phyloP scores from a whole-genome alignment of 306 rosid genomes.

The Vigna mungo region DNA sequence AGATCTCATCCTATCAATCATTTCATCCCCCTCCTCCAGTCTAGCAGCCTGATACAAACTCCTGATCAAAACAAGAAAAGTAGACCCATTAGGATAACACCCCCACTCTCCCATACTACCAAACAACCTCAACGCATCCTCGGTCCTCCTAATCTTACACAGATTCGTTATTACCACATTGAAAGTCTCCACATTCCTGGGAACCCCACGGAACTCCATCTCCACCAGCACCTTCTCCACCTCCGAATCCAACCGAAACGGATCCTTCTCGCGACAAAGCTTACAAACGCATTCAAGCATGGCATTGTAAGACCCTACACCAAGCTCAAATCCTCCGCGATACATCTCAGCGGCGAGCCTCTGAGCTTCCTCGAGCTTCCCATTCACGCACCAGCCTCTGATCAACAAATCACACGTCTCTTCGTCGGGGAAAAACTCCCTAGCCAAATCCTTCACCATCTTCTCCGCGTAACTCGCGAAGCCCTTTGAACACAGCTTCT shows the following conservation, averaged over 20 bases:
- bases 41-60: constrained; percentile 86
- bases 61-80: constrained; percentile 63
- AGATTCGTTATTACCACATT: constrained; percentile 71
- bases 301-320: constrained; percentile 67
- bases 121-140: constrained; percentile 66
- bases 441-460: constrained; percentile 74
- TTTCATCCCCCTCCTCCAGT: constrained; percentile 83
- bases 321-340: constrained; percentile 83
- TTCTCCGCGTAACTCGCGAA: constrained; percentile 73
- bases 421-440: constrained; percentile 73
- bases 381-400: constrained; percentile 72
- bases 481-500: constrained; percentile 73
- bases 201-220: constrained; percentile 73
- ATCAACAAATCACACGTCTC: constrained; percentile 66
- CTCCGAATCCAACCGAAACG: constrained; percentile 69
- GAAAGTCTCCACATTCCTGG: constrained; percentile 84
- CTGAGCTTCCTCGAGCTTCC: constrained; percentile 72
- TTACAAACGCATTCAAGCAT: constrained; percentile 76
- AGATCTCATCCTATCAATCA: constrained; percentile 85
- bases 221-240: constrained; percentile 67
- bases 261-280: constrained; percentile 79
- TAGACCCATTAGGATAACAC: constrained; percentile 56
- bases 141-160: constrained; percentile 80
- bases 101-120: constrained; percentile 75
- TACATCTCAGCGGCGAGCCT: constrained; percentile 84